Base-by-base conservation (phyloP, 139 green algal species). In the Tetraselmis chui region DNA sequence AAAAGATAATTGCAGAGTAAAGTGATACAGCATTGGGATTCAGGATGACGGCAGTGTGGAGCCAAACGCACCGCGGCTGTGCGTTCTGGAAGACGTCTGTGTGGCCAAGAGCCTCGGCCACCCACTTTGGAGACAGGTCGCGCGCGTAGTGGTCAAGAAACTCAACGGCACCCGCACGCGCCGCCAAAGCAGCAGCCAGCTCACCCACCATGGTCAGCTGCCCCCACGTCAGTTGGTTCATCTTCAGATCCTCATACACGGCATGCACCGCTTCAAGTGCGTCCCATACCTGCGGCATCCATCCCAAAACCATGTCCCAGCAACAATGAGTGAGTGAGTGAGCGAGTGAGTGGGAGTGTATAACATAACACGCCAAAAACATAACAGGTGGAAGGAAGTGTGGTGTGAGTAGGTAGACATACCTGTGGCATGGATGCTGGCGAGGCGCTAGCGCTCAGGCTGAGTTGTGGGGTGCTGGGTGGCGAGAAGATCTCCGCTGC, bases 171-270 rank as follows among this genome's bases (percentile, higher is more conserved):
- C 82, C 85, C 77, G 90, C 25, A 74, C 88, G n/a, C 27, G 11
- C 23, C 28, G 86, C 81, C 32, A 88, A 30, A 30, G 76, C 78
- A 1, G 82, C 81, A 23, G 95, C 85, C 5, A 79, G 26, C 27
- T 1, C 29, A 26, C 86, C 87, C 26, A 93, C 75, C 0, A 75
- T 77, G 1, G 31, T 81, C 85, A 96, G 83, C 78, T 89, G 80
- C 1, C 86, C 86, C 92, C 86, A 92, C 24, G 79, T 75, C 77
- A 89, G 75, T 59, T 88, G 29, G 80, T 87, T 76, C 85, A 96
- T 87, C 84, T 95, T 95, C 74, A 85, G 86, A 75, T 95, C 91
- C 83, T 95, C 90, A 59, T 95, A 95, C 29, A 94, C 29, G 1
- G 88, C 88, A 78, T 96, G 93, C 32, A 96, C 76, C 0, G 86